These are phyloP conservation scores for Geotrichum cucujoidarum DNA, from an alignment of 1,139 yeast genomes.

Conservation along the genomic window DNA sequence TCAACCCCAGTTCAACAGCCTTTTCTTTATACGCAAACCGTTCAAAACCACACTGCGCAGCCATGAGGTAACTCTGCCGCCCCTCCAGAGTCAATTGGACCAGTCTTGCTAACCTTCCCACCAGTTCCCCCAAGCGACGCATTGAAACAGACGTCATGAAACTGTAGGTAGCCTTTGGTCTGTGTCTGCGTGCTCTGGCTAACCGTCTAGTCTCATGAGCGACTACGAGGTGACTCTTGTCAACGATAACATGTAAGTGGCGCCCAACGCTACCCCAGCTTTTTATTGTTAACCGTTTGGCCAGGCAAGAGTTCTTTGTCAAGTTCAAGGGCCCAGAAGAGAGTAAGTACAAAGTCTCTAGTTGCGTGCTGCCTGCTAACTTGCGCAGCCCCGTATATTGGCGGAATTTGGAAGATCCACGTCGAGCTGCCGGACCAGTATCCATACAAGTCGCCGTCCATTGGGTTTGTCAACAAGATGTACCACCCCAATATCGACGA, in stretches of 20 bases:
- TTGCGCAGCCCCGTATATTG: constrained; percentile 64
- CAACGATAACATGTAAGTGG: constrained; percentile 62
- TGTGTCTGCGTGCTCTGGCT: neutral
- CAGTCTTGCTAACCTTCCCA: too few relatives aligned
- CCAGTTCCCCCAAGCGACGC: constrained; percentile 74
- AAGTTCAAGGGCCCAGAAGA: constrained; percentile 84
- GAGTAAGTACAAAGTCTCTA: constrained; percentile 39
- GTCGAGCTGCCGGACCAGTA: constrained; percentile 95
- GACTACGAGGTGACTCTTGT: constrained; percentile 84
- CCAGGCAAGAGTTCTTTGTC: constrained; percentile 74
- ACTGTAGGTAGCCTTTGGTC: constrained; percentile 44
- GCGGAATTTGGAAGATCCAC: constrained; percentile 86
- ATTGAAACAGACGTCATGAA: constrained; percentile 97
- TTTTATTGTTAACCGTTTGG: too few relatives aligned
- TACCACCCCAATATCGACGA: constrained; percentile 81
- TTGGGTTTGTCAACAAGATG: constrained; percentile 86
- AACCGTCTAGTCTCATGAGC: constrained; percentile 62
- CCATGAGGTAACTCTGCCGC: neutral
- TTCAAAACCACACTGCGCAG: too few relatives aligned
- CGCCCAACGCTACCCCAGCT: neutral
- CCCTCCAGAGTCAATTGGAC: too few relatives aligned
- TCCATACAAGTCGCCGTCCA: constrained; percentile 93
- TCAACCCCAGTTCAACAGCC: neutral
- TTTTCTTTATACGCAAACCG: neutral
- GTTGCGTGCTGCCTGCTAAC: too few relatives aligned